Percentiles rank a stretch among this genome's conserved stretches.
phyloP scores from a whole-genome alignment of 2,329 filamentous ascomycete genomes.

The Calcarisporium arbuscula region DNA sequence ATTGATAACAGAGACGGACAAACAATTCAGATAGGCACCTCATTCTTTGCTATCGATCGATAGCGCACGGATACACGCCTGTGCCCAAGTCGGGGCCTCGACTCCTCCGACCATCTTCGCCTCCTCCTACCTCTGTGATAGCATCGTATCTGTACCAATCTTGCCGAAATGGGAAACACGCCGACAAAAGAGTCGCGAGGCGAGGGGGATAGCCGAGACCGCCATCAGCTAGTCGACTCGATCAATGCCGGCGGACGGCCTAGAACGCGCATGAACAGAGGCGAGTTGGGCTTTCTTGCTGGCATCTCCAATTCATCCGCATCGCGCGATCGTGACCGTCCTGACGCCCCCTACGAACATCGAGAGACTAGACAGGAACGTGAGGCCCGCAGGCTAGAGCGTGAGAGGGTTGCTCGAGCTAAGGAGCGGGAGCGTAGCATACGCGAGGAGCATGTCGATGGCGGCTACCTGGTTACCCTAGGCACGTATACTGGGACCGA shows the following conservation, averaged over 20 bases:
- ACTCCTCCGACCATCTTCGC: too few species aligned
- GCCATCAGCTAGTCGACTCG: constrained; percentile 10
- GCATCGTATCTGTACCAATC: constrained; percentile 5
- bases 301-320: constrained; percentile 33
- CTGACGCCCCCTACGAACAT: constrained; percentile 49
- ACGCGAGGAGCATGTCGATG: constrained; percentile 87
- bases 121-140: not conserved
- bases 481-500: constrained; percentile 89
- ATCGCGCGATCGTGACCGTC: constrained; percentile 30
- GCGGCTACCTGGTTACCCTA: constrained; percentile 88
- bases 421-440: constrained; percentile 89
- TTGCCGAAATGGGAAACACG: constrained; percentile 29
- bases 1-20: too few species aligned
- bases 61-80: too few species aligned
- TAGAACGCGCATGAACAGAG: constrained; percentile 29
- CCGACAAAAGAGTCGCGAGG: constrained; percentile 33
- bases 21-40: too few species aligned
- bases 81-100: too few species aligned
- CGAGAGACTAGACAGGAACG: constrained; percentile 88
- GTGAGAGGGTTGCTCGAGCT: constrained; percentile 65
- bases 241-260: constrained; percentile 13
- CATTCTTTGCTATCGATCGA: too few species aligned
- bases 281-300: constrained; percentile 41
- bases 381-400: constrained; percentile 78
- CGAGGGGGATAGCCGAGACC: constrained; percentile 15